These are phyloP conservation scores for Populus tomentosa DNA, from an alignment of 441 rosid species.

Conservation along the genomic window DNA sequence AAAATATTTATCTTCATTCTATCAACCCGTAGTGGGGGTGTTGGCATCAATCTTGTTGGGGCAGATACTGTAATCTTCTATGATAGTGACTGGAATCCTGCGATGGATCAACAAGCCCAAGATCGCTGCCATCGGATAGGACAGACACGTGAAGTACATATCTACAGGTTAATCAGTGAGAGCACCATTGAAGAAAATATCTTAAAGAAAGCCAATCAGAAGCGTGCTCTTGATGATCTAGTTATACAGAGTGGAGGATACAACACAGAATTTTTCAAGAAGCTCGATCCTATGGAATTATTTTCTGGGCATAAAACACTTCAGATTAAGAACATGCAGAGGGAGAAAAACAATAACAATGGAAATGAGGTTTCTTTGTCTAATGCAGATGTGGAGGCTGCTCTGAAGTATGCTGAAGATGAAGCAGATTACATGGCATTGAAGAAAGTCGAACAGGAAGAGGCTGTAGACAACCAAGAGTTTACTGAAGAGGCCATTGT, in stretches of 20 bases:
- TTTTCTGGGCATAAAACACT: constrained; percentile 80
- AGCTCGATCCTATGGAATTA: constrained; percentile 98
- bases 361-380: constrained; percentile 65
- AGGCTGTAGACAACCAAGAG: constrained; percentile 99
- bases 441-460: constrained; percentile 97
- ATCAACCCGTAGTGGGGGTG: constrained; percentile 99
- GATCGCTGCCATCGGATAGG: constrained; percentile 99
- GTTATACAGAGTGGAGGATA: constrained; percentile 98
- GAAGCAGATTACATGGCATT: constrained; percentile 99
- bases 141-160: constrained; percentile 98
- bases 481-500: constrained; percentile 93
- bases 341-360: constrained; percentile 44
- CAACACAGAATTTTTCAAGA: constrained; percentile 97
- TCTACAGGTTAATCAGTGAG: constrained; percentile 94
- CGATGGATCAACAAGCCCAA: constrained; percentile 99
- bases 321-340: constrained; percentile 48
- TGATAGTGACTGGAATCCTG: constrained; percentile 89
- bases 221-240: constrained; percentile 97
- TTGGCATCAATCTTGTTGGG: constrained; percentile 98
- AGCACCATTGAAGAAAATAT: constrained; percentile 99
- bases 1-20: constrained; percentile 93
- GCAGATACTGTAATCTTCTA: constrained; percentile 73
- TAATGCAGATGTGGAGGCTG: constrained; percentile 98
- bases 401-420: constrained; percentile 94
- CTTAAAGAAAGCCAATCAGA: constrained; percentile 97